A percentile compares a stretch with the other conserved stretches of the same genome.
These are phyloP conservation scores for Nicotiana knightiana DNA, from an alignment of 257 asterid species.

Conservation along the genomic window DNA sequence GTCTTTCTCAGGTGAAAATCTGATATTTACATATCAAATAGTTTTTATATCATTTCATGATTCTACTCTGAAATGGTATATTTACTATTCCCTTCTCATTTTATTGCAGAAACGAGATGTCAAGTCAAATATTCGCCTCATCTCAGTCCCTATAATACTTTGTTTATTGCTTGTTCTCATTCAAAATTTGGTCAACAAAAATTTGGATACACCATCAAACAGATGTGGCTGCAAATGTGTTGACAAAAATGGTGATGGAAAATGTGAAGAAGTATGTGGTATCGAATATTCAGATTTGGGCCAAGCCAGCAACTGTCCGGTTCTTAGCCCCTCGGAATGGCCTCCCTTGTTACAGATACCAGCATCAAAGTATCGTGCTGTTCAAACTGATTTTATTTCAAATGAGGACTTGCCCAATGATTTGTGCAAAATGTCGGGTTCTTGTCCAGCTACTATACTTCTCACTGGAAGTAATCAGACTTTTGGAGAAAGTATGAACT, in stretches of 20 bases:
- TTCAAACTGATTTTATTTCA: constrained; percentile 42
- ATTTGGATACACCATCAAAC: constrained; percentile 65
- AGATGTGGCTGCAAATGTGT: constrained; percentile 89
- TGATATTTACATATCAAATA: neutral
- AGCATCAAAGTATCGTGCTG: constrained; percentile 60
- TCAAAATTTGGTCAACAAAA: constrained; percentile 58
- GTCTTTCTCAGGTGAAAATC: neutral
- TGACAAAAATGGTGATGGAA: constrained; percentile 68
- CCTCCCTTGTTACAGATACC: constrained; percentile 83
- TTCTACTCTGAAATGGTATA: neutral
- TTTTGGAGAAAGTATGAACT: constrained; percentile 58
- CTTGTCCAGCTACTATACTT: constrained; percentile 80
- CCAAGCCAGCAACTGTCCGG: constrained; percentile 60
- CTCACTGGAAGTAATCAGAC: constrained; percentile 76
- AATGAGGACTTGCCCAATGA: constrained; percentile 58
- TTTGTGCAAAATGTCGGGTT: constrained; percentile 68
- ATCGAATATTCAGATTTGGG: constrained; percentile 69
- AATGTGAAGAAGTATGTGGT: constrained; percentile 74
- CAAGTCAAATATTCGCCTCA: constrained; percentile 53
- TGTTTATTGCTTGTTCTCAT: constrained; percentile 67
- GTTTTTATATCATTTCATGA: neutral
- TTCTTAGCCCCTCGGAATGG: constrained; percentile 83
- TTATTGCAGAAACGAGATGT: constrained; percentile 67
- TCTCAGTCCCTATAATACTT: constrained; percentile 54
- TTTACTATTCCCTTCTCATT: neutral